These are phyloP conservation scores for Arthroderma sp. DNA, from an alignment of 2,329 filamentous ascomycete genomes.

Conservation along the genomic window DNA sequence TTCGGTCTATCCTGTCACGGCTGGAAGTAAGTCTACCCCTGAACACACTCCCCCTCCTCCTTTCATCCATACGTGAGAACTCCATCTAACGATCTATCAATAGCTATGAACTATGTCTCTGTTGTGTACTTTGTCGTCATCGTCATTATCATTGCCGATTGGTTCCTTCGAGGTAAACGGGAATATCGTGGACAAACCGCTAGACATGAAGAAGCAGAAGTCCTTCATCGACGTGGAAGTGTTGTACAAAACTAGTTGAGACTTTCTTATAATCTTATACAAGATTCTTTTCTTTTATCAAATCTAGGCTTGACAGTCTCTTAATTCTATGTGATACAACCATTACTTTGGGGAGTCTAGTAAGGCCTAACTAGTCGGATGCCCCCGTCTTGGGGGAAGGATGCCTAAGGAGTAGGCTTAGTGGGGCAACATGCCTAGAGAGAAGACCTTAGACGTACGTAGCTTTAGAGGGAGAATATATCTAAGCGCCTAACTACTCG, in stretches of 20 bases:
- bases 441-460: too few species aligned
- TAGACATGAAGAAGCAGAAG: constrained; percentile 17
- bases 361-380: too few species aligned
- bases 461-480: too few species aligned
- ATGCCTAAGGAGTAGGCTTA: too few species aligned
- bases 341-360: too few species aligned
- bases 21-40: constrained; percentile 23
- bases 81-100: background rate
- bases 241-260: background rate
- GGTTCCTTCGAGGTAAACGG: constrained; percentile 24
- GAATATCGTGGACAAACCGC: constrained; percentile 22
- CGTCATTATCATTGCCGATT: constrained; percentile 26
- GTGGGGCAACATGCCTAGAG: too few species aligned
- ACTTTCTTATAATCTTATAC: background rate
- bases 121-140: constrained; percentile 28
- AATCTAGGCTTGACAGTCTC: too few species aligned
- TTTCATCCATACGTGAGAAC: background rate
- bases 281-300: too few species aligned
- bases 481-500: too few species aligned
- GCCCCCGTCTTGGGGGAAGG: too few species aligned
- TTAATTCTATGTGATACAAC: too few species aligned
- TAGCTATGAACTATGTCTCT: constrained; percentile 35
- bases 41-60: background rate
- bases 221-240: background rate
- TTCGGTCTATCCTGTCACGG: constrained; percentile 23